Evolutionary conservation across 441 rosid genomes (phyloP), one percentile per base, ranked within the genome.

Genomic region (Breynia disticha): DNA sequence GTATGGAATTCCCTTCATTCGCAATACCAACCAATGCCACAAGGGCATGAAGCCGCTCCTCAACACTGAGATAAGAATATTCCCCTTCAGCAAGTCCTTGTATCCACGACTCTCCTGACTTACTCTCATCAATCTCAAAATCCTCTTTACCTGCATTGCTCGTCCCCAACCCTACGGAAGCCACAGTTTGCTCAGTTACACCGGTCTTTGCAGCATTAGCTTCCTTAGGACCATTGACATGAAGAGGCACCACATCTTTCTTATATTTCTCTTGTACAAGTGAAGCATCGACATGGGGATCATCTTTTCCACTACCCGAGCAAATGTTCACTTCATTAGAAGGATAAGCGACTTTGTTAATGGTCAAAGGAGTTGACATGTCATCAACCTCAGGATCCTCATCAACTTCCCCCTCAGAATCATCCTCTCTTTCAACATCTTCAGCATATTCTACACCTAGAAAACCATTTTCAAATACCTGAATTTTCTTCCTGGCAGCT

Each of bases 311-410:
- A 68, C 69, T 81, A 59, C 51, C 87, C 42, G 73, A 63, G 50
- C 62, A 67, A 61, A 71, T 47, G 51, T 69, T 73, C 55, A 52
- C 72, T 59, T 72, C 86, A 50, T 57, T 69, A 55, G 73, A 57
- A 46, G 47, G 67, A 59, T 59, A 75, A 15, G 58, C 62, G 59
- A 60, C 66, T 69, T 81, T 81, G 67, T 74, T 76, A 21, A 68
- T 60, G 56, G 60, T 70, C 61, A 73, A 71, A 13, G 80, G 78
- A 55, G 83, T 55, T 52, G 74, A 67, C 59, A 95, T 63, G 63
- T 86, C 98, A 76, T 95, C 95, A 65, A 95, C 84, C 72, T 90
- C 97, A 32, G 94, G 94, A 72, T 86, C 95, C 76, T 90, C 95
- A 42, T 83, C 95, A 46, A 75, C 82, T 68, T 89, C 95, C 60